phyloP scores from a whole-genome alignment of 768 basidiomycete genomes.

The Hericium alpestre region DNA sequence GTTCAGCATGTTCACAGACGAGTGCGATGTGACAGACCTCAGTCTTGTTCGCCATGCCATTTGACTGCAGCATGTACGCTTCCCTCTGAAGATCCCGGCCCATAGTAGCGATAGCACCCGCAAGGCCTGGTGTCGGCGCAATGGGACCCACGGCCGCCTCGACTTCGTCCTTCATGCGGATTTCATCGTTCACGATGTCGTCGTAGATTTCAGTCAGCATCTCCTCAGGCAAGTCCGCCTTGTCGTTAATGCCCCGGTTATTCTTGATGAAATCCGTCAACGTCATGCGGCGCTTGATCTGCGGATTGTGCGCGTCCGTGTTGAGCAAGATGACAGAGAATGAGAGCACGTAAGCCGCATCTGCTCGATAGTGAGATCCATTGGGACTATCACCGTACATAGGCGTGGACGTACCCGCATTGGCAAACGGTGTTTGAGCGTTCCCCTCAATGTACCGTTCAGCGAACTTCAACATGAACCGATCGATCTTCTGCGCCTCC shows the following conservation, averaged over 20 bases:
- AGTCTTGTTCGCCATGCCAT: conserved; percentile 93
- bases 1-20: neutral
- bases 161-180: conserved; percentile 97
- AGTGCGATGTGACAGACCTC: conserved; percentile 44
- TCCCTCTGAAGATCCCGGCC: conserved; percentile 93
- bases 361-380: conserved; percentile 26
- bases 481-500: conserved; percentile 96
- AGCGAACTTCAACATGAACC: conserved; percentile 98
- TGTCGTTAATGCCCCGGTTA: conserved; percentile 94
- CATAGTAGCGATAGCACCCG: conserved; percentile 75
- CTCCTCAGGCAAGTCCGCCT: conserved; percentile 79
- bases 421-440: conserved; percentile 74
- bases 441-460: conserved; percentile 93
- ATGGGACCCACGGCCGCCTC: conserved; percentile 41
- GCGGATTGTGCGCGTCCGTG: conserved; percentile 93
- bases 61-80: conserved; percentile 90
- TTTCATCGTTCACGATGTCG: conserved; percentile 86
- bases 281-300: conserved; percentile 90
- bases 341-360: conserved; percentile 89
- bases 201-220: conserved; percentile 72
- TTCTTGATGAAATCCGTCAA: conserved; percentile 87
- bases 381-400: neutral
- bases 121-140: conserved; percentile 56
- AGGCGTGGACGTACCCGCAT: conserved; percentile 59
- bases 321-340: conserved; percentile 95